Evolutionary conservation across 2,329 filamentous ascomycete species (phyloP).

Genomic region (Pseudogymnoascus sp.): DNA sequence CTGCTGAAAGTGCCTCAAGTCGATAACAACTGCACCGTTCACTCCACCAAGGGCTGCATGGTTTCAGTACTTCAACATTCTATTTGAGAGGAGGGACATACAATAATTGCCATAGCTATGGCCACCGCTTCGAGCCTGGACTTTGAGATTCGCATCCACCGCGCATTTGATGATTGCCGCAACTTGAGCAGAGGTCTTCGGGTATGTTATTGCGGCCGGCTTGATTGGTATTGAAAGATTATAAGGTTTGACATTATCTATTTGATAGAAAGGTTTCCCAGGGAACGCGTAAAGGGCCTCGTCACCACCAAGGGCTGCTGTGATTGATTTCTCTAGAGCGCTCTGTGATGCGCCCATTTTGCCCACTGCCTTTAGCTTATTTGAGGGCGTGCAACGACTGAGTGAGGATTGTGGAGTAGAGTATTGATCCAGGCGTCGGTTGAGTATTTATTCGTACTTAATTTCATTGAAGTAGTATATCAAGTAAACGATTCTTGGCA

Average conservation of each 20-base stretch:
- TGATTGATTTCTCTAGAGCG: background rate
- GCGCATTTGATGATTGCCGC: constrained; percentile 43
- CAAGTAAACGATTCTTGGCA: background rate
- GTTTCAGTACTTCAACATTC: background rate
- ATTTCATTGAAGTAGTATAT: background rate
- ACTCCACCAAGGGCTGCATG: constrained; percentile 41
- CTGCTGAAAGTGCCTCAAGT: constrained; percentile 46
- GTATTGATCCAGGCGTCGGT: background rate
- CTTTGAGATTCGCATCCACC: constrained; percentile 36
- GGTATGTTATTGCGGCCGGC: constrained; percentile 24
- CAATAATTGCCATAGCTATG: constrained; percentile 48
- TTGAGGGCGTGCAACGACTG: background rate
- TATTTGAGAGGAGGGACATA: background rate
- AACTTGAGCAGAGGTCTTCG: constrained; percentile 32
- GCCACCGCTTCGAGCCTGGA: constrained; percentile 47
- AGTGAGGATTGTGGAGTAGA: background rate
- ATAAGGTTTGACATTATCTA: constrained; percentile 21
- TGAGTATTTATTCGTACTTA: background rate
- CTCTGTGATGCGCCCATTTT: background rate
- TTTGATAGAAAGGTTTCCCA: constrained; percentile 19
- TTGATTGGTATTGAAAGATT: constrained; percentile 20
- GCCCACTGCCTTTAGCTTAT: background rate
- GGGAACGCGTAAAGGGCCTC: constrained; percentile 20
- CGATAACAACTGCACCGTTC: constrained; percentile 48
- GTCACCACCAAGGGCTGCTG: constrained; percentile 17